Percentiles rank a stretch among this genome's conserved stretches.
phyloP scores from a whole-genome alignment of 75 land plant species.

The Pseudotsuga menziesii region DNA sequence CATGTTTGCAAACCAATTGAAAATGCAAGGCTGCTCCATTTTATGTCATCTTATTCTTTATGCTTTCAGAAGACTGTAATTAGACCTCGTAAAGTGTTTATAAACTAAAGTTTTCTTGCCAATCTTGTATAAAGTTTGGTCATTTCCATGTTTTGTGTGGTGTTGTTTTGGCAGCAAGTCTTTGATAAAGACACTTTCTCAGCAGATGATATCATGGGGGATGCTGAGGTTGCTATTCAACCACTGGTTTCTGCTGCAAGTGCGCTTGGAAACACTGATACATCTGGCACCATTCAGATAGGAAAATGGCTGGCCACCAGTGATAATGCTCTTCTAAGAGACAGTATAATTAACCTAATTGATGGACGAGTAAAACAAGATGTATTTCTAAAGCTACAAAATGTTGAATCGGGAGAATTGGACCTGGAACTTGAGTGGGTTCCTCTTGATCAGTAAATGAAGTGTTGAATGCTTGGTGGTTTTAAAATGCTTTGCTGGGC shows the following conservation, averaged over 20 bases:
- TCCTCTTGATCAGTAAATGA: conserved; percentile 26
- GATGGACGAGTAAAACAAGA: conserved; percentile 82
- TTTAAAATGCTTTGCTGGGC: no score
- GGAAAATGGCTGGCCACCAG: conserved; percentile 87
- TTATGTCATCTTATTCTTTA: no score
- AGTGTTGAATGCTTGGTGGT: no score
- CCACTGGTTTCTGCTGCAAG: conserved; percentile 82
- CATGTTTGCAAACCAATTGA: no score
- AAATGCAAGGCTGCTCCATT: no score
- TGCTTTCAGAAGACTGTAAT: no score
- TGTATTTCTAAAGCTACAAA: conserved; percentile 70
- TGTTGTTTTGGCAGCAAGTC: conserved; percentile 49
- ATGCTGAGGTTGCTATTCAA: conserved; percentile 87
- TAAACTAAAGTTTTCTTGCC: no score
- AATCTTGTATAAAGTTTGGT: no score
- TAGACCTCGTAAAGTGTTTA: no score
- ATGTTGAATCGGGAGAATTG: conserved; percentile 83
- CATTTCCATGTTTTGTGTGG: background rate
- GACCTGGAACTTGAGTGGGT: conserved; percentile 87
- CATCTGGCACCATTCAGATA: conserved; percentile 63
- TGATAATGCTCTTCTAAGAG: conserved; percentile 81
- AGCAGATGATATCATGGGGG: conserved; percentile 92
- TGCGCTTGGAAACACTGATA: conserved; percentile 51
- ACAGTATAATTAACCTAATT: conserved; percentile 69
- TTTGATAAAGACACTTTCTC: conserved; percentile 83